phyloP scores from a whole-genome alignment of 1,139 yeast genomes.

The Geotrichum siamense region DNA sequence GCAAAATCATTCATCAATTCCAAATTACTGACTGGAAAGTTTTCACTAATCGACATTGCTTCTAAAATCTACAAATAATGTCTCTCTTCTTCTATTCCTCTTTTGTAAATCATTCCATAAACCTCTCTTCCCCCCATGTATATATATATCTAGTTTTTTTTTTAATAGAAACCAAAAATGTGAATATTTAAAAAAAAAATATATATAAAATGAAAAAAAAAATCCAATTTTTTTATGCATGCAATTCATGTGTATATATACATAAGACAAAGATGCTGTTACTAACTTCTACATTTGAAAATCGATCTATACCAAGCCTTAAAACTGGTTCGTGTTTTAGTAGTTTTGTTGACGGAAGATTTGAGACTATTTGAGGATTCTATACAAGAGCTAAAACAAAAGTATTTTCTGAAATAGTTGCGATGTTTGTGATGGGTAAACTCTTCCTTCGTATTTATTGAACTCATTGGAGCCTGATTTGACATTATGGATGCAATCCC shows the following conservation, averaged over 20 bases:
- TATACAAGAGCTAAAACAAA: not conserved
- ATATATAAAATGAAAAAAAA: not conserved
- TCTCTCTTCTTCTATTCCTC: not conserved
- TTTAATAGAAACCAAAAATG: no score
- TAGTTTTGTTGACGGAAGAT: not conserved
- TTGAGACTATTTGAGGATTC: not conserved
- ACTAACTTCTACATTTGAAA: not conserved
- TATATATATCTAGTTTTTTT: no score
- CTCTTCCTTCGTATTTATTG: no score
- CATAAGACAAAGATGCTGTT: no score
- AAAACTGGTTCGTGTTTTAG: not conserved
- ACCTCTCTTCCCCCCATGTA: not conserved
- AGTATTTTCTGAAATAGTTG: conserved; percentile 2
- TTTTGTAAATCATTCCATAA: not conserved
- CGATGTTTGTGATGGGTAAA: no score
- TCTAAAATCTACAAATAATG: conserved; percentile 14
- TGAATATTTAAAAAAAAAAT: no score
- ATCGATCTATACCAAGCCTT: not conserved
- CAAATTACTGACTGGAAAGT: conserved; percentile 27
- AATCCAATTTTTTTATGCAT: not conserved
- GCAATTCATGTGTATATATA: no score
- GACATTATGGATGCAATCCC: no score
- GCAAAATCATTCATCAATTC: conserved; percentile 33
- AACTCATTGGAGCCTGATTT: no score
- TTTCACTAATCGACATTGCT: conserved; percentile 14